Evolutionary conservation across 2,329 filamentous ascomycete species (phyloP).

Genomic region (Arthrobotrys megalospora): DNA sequence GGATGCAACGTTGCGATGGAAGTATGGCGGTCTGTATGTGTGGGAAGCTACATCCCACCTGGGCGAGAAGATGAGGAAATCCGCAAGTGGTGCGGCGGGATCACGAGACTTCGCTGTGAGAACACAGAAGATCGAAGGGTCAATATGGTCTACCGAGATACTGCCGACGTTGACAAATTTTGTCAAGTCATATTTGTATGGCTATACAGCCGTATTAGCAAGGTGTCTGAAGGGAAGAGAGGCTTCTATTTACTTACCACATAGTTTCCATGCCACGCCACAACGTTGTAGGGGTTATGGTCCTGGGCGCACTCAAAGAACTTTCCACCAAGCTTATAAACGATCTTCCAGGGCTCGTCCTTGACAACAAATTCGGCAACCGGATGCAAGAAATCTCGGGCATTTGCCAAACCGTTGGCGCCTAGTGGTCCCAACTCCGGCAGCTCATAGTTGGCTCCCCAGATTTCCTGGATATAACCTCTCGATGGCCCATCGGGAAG

Average conservation of each 20-base stretch:
- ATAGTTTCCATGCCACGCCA: slow-evolving; percentile 81
- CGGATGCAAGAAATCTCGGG: slow-evolving; percentile 77
- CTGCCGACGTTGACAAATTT: slow-evolving; percentile 75
- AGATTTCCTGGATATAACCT: slow-evolving; percentile 79
- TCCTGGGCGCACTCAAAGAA: slow-evolving; percentile 75
- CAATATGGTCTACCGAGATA: slow-evolving; percentile 76
- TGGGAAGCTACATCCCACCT: slow-evolving; percentile 79
- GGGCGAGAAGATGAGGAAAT: slow-evolving; percentile 81
- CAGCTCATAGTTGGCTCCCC: slow-evolving; percentile 76
- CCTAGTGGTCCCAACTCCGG: slow-evolving; percentile 79
- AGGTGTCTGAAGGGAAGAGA: background rate
- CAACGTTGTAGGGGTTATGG: slow-evolving; percentile 79
- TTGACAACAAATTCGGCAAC: slow-evolving; percentile 69
- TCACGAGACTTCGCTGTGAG: slow-evolving; percentile 75
- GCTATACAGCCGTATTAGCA: slow-evolving; percentile 61
- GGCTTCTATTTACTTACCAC: slow-evolving; percentile 65
- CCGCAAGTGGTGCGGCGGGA: slow-evolving; percentile 74
- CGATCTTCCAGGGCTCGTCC: slow-evolving; percentile 73
- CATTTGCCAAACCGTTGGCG: slow-evolving; percentile 77
- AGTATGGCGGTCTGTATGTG: slow-evolving; percentile 81
- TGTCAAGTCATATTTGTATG: slow-evolving; percentile 73
- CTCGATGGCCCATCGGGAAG: slow-evolving; percentile 75
- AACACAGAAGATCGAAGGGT: slow-evolving; percentile 78
- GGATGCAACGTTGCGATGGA: slow-evolving; percentile 78
- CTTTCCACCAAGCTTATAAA: slow-evolving; percentile 76